Conservation (phyloP, 768 basidiomycete species). For the Mycena vulgaris region DNA sequence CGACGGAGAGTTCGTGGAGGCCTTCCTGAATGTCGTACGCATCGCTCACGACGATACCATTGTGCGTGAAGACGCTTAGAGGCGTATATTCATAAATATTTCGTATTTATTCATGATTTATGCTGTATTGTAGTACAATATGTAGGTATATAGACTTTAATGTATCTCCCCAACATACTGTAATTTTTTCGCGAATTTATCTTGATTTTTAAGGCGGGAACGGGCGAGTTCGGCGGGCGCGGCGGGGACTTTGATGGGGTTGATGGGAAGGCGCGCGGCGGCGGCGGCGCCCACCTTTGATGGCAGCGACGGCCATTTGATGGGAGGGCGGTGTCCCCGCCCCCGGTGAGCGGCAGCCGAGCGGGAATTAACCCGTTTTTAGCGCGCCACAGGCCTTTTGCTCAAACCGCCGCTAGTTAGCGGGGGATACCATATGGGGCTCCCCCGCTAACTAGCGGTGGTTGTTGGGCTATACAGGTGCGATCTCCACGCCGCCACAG, state of each 20-base stretch:
- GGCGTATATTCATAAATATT: neutral
- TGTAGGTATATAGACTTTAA: too few species aligned
- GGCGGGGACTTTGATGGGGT: too few species aligned
- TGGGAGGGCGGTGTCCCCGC: neutral
- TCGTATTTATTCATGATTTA: too few species aligned
- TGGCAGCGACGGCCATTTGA: neutral
- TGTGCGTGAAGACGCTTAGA: neutral
- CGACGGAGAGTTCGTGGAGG: neutral
- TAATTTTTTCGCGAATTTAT: too few species aligned
- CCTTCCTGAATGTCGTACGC: neutral
- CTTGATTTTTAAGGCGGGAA: too few species aligned
- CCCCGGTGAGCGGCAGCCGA: neutral
- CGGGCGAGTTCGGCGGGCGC: too few species aligned
- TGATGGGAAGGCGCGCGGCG: too few species aligned
- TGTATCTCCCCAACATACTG: too few species aligned
- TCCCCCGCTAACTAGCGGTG: conserved; percentile 11
- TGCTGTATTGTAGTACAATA: too few species aligned
- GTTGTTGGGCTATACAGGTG: conserved; percentile 12
- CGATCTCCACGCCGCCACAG: too few species aligned
- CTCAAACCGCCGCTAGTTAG: neutral
- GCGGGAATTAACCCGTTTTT: neutral
- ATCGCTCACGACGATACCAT: neutral
- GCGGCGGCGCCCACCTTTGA: conserved; percentile 7
- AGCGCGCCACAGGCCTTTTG: neutral
- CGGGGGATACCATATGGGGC: neutral